phyloP scores from a whole-genome alignment of 225 moss, liverwort and hornwort genomes.

The Thuidium tamariscinum region DNA sequence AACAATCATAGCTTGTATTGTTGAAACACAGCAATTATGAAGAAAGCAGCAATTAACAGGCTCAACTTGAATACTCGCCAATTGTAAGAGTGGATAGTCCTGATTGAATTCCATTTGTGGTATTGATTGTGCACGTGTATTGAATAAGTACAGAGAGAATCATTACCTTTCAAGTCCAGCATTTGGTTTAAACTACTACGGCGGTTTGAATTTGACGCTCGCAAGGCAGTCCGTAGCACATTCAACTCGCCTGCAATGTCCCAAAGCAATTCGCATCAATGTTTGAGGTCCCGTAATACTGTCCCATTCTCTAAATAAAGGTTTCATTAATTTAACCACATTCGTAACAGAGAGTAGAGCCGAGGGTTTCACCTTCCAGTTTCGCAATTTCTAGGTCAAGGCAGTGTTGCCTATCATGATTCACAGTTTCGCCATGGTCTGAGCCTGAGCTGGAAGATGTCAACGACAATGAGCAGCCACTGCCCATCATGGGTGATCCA shows the following conservation, averaged over 20 bases:
- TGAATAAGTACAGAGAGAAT: not conserved
- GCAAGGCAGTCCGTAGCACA: slow-evolving; percentile 15
- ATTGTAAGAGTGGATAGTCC: no score
- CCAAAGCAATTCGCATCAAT: not conserved
- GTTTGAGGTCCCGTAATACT: not conserved
- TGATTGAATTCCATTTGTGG: not conserved
- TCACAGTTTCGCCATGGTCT: slow-evolving; percentile 4
- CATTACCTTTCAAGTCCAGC: slow-evolving; percentile 39
- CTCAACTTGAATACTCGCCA: not conserved
- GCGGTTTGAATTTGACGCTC: slow-evolving; percentile 26
- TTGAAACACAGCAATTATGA: not conserved
- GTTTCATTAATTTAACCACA: not conserved
- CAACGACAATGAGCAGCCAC: slow-evolving; percentile 6
- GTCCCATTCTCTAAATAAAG: not conserved
- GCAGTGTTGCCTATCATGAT: slow-evolving; percentile 1
- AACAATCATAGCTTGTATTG: not conserved
- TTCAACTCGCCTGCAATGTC: slow-evolving; percentile 22
- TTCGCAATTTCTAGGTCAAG: slow-evolving; percentile 15
- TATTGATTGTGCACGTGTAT: not conserved
- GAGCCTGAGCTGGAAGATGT: slow-evolving; percentile 7
- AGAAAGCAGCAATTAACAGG: not conserved
- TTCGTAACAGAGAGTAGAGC: not conserved
- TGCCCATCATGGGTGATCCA: slow-evolving; percentile 12
- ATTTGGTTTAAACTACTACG: slow-evolving; percentile 32
- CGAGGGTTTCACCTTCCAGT: slow-evolving; percentile 15